Conservation (phyloP, 495 filamentous ascomycete genomes). For the Pyrenopolyporus hunteri region DNA sequence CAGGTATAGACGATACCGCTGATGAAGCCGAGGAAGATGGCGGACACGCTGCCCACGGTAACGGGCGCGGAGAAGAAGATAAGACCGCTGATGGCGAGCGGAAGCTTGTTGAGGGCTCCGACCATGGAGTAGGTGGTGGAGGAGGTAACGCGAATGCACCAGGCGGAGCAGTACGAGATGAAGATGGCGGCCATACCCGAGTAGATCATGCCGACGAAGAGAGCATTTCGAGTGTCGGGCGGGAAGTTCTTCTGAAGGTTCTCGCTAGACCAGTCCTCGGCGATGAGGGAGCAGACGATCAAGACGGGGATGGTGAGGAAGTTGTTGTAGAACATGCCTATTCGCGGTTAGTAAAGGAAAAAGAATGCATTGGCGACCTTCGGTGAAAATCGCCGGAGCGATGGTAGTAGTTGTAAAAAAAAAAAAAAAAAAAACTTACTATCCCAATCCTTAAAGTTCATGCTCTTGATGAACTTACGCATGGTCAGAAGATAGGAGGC, state of each 20-base stretch:
- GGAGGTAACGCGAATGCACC: slow-evolving; percentile 96
- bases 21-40: slow-evolving; percentile 87
- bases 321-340: slow-evolving; percentile 99
- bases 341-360: slow-evolving; percentile 40
- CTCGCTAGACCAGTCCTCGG: slow-evolving; percentile 88
- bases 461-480: slow-evolving; percentile 98
- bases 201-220: slow-evolving; percentile 88
- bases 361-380: no score
- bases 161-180: slow-evolving; percentile 97
- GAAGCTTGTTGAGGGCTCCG: slow-evolving; percentile 95
- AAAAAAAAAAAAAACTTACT: slow-evolving; percentile 66
- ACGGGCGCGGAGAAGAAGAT: slow-evolving; percentile 95
- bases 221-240: slow-evolving; percentile 68
- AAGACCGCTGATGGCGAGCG: slow-evolving; percentile 86
- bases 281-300: slow-evolving; percentile 76
- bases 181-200: slow-evolving; percentile 93
- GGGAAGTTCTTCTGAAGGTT: slow-evolving; percentile 94
- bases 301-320: slow-evolving; percentile 95
- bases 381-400: no score
- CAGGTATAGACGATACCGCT: slow-evolving; percentile 92
- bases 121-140: slow-evolving; percentile 99
- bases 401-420: no score
- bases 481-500: slow-evolving; percentile 90
- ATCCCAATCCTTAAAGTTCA: slow-evolving; percentile 99
- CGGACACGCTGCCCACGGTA: slow-evolving; percentile 89